Conservation (phyloP, 2,329 filamentous ascomycete genomes). For the Neofusicoccum parvum region DNA sequence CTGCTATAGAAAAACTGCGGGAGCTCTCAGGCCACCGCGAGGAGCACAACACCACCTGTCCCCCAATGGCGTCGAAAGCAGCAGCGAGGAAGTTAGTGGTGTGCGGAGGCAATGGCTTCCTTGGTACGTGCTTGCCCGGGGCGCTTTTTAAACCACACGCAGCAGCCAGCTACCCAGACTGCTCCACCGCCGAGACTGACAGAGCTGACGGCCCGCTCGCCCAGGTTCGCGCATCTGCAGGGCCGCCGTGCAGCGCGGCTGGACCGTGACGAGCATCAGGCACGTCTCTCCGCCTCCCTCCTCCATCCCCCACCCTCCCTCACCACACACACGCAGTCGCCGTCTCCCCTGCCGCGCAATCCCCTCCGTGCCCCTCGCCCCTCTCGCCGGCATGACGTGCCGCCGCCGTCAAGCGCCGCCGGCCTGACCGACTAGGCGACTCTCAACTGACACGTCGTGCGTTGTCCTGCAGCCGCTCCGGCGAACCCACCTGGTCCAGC, state of each 20-base stretch:
- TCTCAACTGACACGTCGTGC: conserved; percentile 6
- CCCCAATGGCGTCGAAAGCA: conserved; percentile 52
- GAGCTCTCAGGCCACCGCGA: neutral
- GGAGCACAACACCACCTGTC: conserved; percentile 21
- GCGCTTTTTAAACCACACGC: conserved; percentile 18
- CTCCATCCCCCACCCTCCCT: neutral
- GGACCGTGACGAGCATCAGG: conserved; percentile 93
- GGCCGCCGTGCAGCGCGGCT: conserved; percentile 79
- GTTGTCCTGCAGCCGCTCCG: conserved; percentile 69
- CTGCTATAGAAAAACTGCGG: neutral
- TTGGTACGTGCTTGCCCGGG: conserved; percentile 57
- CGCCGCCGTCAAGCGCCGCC: conserved; percentile 14
- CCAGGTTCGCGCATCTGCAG: conserved; percentile 81
- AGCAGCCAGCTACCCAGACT: conserved; percentile 4
- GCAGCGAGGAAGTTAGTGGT: conserved; percentile 81
- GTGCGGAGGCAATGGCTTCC: conserved; percentile 89
- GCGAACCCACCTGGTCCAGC: conserved; percentile 80
- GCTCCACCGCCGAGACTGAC: conserved; percentile 3
- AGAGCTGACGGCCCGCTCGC: neutral
- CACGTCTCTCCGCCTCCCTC: conserved; percentile 43
- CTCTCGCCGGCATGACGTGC: conserved; percentile 14
- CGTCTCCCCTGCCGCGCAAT: conserved; percentile 24
- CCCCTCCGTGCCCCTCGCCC: conserved; percentile 20
- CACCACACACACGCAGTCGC: neutral
- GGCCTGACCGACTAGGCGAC: conserved; percentile 18